Evolutionary conservation across 2,329 filamentous ascomycete species (phyloP).

Genomic region (Cordyceps militaris): DNA sequence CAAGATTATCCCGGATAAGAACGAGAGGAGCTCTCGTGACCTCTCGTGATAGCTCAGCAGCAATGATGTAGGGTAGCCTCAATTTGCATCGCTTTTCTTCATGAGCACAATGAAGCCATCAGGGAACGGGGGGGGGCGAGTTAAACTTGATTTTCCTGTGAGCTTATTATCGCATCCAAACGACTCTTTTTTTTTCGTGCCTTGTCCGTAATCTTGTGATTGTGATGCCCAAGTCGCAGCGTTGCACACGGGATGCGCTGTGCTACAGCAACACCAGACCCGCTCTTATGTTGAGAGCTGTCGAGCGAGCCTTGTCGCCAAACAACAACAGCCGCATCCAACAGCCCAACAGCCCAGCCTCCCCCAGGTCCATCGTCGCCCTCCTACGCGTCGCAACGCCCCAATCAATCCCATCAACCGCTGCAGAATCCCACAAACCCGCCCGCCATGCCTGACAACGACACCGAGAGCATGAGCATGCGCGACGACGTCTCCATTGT

Average conservation of each 20-base stretch:
- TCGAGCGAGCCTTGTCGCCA: not conserved
- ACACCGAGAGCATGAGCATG: slow-evolving; percentile 12
- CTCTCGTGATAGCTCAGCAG: not conserved
- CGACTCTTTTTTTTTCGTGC: too few species aligned
- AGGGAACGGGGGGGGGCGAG: too few species aligned
- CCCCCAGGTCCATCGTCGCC: not conserved
- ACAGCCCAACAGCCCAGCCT: not conserved
- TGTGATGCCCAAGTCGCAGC: not conserved
- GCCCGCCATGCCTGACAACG: slow-evolving; percentile 23
- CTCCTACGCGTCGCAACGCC: not conserved
- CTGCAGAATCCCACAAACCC: not conserved
- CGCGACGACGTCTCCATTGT: slow-evolving; percentile 15
- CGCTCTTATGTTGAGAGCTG: not conserved
- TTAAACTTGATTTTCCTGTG: too few species aligned
- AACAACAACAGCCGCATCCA: not conserved
- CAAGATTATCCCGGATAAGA: not conserved
- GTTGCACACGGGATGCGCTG: not conserved
- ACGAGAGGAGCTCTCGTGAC: not conserved
- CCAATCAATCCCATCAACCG: not conserved
- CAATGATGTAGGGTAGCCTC: too few species aligned
- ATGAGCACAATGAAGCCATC: too few species aligned
- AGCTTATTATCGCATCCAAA: too few species aligned
- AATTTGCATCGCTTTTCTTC: too few species aligned
- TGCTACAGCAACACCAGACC: not conserved
- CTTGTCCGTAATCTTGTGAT: not conserved